Evolutionary conservation across 2,329 filamentous ascomycete species (phyloP).

Genomic region (Hymenoscyphus fructigenus): DNA sequence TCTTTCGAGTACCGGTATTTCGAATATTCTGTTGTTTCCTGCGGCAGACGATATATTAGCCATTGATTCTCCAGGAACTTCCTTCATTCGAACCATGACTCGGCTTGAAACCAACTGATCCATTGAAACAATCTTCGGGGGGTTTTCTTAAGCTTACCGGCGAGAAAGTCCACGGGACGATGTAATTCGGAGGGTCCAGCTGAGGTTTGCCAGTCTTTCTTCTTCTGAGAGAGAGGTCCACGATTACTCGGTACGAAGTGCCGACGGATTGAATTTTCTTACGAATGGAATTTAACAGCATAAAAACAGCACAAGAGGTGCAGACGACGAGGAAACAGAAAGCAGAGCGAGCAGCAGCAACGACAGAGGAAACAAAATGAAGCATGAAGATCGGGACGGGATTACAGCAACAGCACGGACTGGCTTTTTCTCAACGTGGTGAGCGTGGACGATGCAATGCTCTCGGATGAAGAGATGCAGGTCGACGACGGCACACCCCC

Average conservation of each 20-base stretch:
- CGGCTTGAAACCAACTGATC: not conserved
- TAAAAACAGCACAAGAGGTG: not conserved
- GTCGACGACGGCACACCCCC: not conserved
- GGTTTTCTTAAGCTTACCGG: not conserved
- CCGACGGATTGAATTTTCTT: not conserved
- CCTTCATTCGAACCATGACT: not conserved
- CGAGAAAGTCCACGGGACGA: not conserved
- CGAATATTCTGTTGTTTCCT: not conserved
- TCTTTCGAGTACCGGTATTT: not conserved
- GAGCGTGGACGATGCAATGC: not conserved
- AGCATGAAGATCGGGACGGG: conserved; percentile 17
- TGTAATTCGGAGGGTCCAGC: not conserved
- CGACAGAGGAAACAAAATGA: conserved; percentile 19
- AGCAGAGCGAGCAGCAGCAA: not conserved
- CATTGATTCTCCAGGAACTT: conserved; percentile 3
- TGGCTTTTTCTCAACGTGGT: conserved; percentile 9
- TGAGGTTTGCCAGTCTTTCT: not conserved
- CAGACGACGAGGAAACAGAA: conserved; percentile 6
- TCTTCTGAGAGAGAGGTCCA: not conserved
- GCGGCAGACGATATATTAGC: conserved; percentile 8
- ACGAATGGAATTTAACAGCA: not conserved
- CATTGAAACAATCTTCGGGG: not conserved
- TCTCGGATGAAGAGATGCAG: not conserved
- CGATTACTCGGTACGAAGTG: not conserved
- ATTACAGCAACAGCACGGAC: conserved; percentile 14